Percentiles rank a stretch among this genome's conserved stretches.
These are phyloP conservation scores for Aspergillus leporis DNA, from an alignment of 495 filamentous ascomycete genomes.

Conservation along the genomic window DNA sequence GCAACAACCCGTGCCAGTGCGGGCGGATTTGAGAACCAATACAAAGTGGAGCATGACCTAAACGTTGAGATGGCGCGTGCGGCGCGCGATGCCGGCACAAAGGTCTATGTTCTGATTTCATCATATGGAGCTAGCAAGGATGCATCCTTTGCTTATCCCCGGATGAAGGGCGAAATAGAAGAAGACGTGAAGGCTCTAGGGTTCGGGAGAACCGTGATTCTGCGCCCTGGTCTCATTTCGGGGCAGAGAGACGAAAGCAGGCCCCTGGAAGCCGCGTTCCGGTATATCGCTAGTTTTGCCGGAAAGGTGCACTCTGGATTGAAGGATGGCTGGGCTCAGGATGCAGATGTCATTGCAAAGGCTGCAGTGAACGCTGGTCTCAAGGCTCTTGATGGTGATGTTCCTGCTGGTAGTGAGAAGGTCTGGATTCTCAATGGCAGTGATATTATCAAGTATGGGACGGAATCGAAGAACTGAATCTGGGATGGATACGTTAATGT, in stretches of 20 bases:
- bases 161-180: constrained; percentile 83
- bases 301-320: constrained; percentile 55
- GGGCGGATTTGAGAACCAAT: constrained; percentile 70
- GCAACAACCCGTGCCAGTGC: constrained; percentile 66
- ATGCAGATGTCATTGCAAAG: constrained; percentile 69
- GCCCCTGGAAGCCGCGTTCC: constrained; percentile 45
- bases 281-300: constrained; percentile 48
- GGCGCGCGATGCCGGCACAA: constrained; percentile 62
- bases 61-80: constrained; percentile 68
- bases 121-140: constrained; percentile 48
- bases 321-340: constrained; percentile 71
- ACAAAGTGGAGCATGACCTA: constrained; percentile 74
- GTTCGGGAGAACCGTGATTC: constrained; percentile 72
- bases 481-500: not conserved
- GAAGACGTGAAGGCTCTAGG: constrained; percentile 67
- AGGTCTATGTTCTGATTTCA: constrained; percentile 70
- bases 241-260: constrained; percentile 64
- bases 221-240: constrained; percentile 75
- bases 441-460: constrained; percentile 39
- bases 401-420: constrained; percentile 44
- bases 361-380: constrained; percentile 62
- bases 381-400: constrained; percentile 48
- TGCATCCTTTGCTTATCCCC: constrained; percentile 54
- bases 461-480: constrained; percentile 13
- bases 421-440: constrained; percentile 41